Base-by-base conservation (phyloP, 2,329 filamentous ascomycete species). In the Beauveria australis region DNA sequence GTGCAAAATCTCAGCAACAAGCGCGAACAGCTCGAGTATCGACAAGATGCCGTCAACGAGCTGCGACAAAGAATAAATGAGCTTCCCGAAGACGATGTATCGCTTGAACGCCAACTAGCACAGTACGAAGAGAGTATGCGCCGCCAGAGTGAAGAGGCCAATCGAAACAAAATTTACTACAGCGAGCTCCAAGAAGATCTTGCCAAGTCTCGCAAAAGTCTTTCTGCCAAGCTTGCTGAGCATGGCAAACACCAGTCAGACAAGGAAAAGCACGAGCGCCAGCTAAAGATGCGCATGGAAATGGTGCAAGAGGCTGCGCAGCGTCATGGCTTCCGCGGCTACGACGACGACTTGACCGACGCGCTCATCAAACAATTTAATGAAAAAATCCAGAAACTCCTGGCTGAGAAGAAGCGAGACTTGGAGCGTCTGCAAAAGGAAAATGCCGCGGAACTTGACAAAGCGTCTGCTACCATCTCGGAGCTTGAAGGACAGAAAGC, bases 241-340 rank as follows among this genome's bases (percentile, higher is more conserved):
- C 81, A 85, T 66, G 93, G 93, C 48, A 90, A 88, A 66, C 86
- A 88, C 66, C 85, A 94, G 72, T 93, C 92, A 2, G 88, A 96
- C 70, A 92, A 93, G 75, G 88, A 90, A 63, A 90, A 89, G 67
- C 91, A 94, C 70, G 91, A 97, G 70, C 84, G 88, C 4, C 89
- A 97, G 65, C 71, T 96, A 3, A 79, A 84, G 66, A 78, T 83
- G 49, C 88, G 93, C 44, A 81, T 88, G 67, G 80, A 82, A 10
- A 82, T 96, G 72, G 85, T 97, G 60, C 91, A 87, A 64, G 87
- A 92, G 61, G 86, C 90, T 43, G 91, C 93, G 18, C 81, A 84
- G 51, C 80, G 80, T 28, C 89, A 96, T 72, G 86, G 84, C 62
- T 89, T 99, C 64, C 87, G 91, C 40, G 92, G 92, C 0, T 96